Conservation (phyloP, 2,329 filamentous ascomycete species). For the Aciculosporium take region DNA sequence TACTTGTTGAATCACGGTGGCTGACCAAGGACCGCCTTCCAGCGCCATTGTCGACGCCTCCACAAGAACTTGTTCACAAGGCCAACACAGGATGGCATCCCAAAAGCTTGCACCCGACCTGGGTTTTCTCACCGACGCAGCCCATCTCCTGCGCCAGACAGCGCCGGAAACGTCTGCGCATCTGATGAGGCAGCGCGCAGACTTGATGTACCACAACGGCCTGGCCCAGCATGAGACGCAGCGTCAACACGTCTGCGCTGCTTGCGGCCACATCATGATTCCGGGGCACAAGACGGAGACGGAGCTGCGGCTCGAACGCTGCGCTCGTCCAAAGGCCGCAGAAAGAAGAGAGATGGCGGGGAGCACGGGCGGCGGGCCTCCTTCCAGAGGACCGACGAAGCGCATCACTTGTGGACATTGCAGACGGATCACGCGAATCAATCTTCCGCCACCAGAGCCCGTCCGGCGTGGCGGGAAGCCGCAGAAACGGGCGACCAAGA, state of each 20-base stretch:
- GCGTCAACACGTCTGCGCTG: conserved; percentile 39
- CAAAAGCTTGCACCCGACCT: conserved; percentile 13
- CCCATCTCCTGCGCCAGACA: conserved; percentile 37
- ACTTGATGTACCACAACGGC: conserved; percentile 33
- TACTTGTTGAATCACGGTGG: not conserved
- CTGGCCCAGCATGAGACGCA: conserved; percentile 32
- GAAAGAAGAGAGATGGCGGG: not conserved
- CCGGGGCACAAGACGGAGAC: conserved; percentile 30
- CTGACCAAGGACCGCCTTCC: not conserved
- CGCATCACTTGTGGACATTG: conserved; percentile 31
- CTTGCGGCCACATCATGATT: conserved; percentile 48
- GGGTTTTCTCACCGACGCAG: conserved; percentile 41
- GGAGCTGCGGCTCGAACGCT: conserved; percentile 23
- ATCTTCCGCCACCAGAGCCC: conserved; percentile 24
- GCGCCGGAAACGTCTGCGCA: conserved; percentile 45
- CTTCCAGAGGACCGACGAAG: conserved; percentile 8
- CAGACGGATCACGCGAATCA: conserved; percentile 26
- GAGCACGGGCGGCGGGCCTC: not conserved
- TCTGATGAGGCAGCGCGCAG: conserved; percentile 39
- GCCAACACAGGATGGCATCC: conserved; percentile 8
- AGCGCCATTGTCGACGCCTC: not conserved
- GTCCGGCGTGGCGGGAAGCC: conserved; percentile 12
- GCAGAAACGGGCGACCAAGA: conserved; percentile 8
- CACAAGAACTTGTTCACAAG: too few relatives aligned
- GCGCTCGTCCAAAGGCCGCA: not conserved